Conservation (phyloP, 176 grass and related monocot species). For the Stipa capillata region DNA sequence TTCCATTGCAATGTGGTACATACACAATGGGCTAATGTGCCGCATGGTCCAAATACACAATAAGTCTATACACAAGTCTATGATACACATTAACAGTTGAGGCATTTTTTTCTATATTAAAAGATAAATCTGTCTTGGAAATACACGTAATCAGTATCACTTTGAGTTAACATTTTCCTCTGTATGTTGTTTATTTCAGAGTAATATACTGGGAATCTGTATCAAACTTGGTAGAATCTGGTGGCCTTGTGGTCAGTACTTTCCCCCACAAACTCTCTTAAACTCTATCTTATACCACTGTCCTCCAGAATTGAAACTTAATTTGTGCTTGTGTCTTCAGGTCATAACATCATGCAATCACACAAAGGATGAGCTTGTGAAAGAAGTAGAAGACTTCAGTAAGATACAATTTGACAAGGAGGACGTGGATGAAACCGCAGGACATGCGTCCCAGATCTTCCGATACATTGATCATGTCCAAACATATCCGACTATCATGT, state of each 20-base stretch:
- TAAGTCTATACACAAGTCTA: too few relatives aligned
- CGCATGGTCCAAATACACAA: neutral
- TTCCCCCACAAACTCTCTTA: neutral
- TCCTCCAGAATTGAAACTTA: neutral
- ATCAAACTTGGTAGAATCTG: constrained; percentile 66
- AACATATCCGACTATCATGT: constrained; percentile 72
- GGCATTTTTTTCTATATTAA: too few relatives aligned
- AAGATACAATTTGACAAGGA: constrained; percentile 23
- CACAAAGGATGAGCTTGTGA: constrained; percentile 79
- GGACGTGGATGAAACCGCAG: constrained; percentile 17
- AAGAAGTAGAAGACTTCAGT: constrained; percentile 73
- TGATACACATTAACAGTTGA: too few relatives aligned
- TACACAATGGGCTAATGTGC: neutral
- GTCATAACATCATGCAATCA: constrained; percentile 86
- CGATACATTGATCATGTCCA: constrained; percentile 79
- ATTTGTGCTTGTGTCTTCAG: constrained; percentile 36
- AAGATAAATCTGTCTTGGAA: too few relatives aligned
- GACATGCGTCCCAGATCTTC: constrained; percentile 28
- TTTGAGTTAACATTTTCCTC: neutral
- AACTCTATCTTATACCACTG: neutral
- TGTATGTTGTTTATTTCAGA: constrained; percentile 38
- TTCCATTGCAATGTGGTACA: neutral
- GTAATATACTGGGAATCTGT: constrained; percentile 81
- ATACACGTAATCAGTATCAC: neutral
- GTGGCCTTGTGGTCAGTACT: constrained; percentile 65